Evolutionary conservation across 1,284 basidiomycete genomes (phyloP), one percentile per base, ranked within the genome.

Genomic region (Cryptococcus maquisensis): DNA sequence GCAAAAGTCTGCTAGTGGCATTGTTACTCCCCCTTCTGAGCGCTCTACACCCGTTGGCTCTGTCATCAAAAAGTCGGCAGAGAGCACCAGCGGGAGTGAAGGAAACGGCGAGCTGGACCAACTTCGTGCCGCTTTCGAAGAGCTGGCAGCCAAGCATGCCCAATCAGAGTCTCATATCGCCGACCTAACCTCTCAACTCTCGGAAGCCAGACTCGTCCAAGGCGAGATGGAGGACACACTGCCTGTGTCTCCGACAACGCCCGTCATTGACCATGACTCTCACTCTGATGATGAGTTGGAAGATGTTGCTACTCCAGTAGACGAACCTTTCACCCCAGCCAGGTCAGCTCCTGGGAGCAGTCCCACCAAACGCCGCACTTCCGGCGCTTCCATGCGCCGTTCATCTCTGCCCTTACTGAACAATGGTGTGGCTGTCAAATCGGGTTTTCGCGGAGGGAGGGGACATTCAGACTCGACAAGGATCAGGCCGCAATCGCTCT

Each of bases 161-260:
- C 79, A 83, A 2, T 82, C 94, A 37, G 86, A 87, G 4, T 76
- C 83, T 54, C 88, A 93, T 72, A 91, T 96, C 58, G 87, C 87
- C 13, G 88, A 92, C 61, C 81, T 97, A 44, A 86, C 86, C 15
- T 83, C 84, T 18, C 89, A 91, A 71, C 84, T 92, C 40, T 83
- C 90, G 66, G 90, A 91, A 69, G 82, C 83, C 10, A 90, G 85
- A 65, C 82, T 86, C 35, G 80, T 60, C 16, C 79, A 61, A 43
- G 60, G 55, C 6, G 65, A 66, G 54, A 46, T 62, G 41, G 52
- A 62, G 40, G 65, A 69, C 55, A 48, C 55, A n/a, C 35, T 66
- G 15, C 58, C 56, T 16, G 24, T 39, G 15, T 60, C 66, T 8
- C 36, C 55, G 8, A 53, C 51, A 1, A 52, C 57, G 15, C 56